Base-by-base conservation (phyloP, 345 rosid genomes). In the Microcos paniculata region DNA sequence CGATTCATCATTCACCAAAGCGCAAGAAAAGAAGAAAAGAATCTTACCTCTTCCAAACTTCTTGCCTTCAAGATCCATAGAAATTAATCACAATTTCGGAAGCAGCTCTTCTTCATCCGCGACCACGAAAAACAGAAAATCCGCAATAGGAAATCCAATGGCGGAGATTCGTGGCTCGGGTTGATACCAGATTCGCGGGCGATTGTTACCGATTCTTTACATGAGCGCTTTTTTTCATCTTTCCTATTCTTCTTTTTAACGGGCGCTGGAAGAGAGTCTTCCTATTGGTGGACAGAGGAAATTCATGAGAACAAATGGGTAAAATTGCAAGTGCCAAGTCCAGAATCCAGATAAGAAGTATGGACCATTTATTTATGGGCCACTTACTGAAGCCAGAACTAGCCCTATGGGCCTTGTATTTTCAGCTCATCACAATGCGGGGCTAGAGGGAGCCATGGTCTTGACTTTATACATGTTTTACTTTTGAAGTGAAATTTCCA, bases 31-130 rank as follows among this genome's bases (percentile, higher is more conserved):
- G 21, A 2, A 12, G 19, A 13, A 18, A 3, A 11, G 35, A 33
- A 10, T 35, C 40, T 35, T 35, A 62, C 30, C 8, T 40, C n/a
- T 7, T 26, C 15, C 26, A 35, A 62, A 62, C 8, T 38, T 79
- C 2, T 33, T 78, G 71, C 28, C 46, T 56, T 73, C 73, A 42
- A 52, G 64, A 28, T 71, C 80, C 76, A 77, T 77, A 28, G 8
- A 1, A 24, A n/a, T 42, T 18, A 38, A 21, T 19, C n/a, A 16
- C 55, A 35, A 21, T 21, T 26, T 23, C 45, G 38, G 56, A 48
- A 23, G 14, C 48, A 19, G 61, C 18, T 38, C 62, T 35, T 49
- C 55, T 24, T 70, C 80, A 43, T 77, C 70, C n/a, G 19, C 63
- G 19, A 58, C 18, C 18, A 58, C 14, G 26, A 1, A 14, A 1